Percentiles rank a stretch among this genome's conserved stretches.
These are phyloP conservation scores for Triticum dicoccoides DNA, from an alignment of 176 grass and related monocot genomes.

Conservation along the genomic window DNA sequence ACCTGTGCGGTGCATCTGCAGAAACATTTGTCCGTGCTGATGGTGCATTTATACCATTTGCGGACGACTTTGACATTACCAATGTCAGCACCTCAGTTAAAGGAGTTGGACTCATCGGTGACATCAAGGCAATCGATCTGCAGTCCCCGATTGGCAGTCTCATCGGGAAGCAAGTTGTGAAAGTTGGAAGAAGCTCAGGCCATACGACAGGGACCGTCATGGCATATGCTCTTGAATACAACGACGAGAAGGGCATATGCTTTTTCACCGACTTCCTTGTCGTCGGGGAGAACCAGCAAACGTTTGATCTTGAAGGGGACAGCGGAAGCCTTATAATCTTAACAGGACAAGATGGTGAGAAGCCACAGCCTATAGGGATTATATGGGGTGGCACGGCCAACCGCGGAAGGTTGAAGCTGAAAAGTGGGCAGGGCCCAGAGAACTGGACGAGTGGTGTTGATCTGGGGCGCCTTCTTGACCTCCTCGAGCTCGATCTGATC, in stretches of 20 bases:
- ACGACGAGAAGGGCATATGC: constrained; percentile 96
- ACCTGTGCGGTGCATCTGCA: constrained; percentile 40
- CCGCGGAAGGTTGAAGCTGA: constrained; percentile 89
- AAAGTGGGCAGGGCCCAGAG: constrained; percentile 83
- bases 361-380: constrained; percentile 91
- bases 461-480: constrained; percentile 88
- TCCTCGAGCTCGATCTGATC: constrained; percentile 97
- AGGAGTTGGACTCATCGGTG: constrained; percentile 79
- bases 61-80: constrained; percentile 64
- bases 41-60: constrained; percentile 92
- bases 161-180: constrained; percentile 85
- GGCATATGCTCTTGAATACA: constrained; percentile 95
- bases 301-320: constrained; percentile 99
- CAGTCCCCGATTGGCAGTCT: constrained; percentile 79
- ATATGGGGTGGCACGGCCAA: constrained; percentile 98
- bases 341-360: constrained; percentile 64
- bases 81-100: constrained; percentile 73
- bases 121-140: constrained; percentile 82
- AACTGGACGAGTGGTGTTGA: constrained; percentile 99
- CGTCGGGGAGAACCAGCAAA: constrained; percentile 95
- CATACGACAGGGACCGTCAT: constrained; percentile 83
- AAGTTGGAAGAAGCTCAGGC: constrained; percentile 95
- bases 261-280: constrained; percentile 99
- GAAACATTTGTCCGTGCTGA: constrained; percentile 94
- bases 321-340: constrained; percentile 96